Conservation (phyloP, 192 early-diverging fungal species). For the Backusella macrospora region DNA sequence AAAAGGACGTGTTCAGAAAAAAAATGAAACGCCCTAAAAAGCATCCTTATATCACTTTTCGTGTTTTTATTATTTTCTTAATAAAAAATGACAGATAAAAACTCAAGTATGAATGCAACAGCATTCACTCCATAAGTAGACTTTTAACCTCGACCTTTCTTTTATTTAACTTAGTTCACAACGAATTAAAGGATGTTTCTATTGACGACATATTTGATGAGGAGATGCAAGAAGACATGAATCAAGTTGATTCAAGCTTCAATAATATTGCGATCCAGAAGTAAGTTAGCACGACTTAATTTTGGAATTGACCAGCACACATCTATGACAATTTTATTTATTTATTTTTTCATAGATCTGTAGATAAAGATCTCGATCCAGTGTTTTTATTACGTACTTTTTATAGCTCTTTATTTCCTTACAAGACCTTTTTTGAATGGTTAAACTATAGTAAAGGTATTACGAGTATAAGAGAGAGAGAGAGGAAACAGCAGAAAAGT, state of each 20-base stretch:
- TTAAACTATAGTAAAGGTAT: constrained; percentile 77
- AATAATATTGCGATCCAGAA: background rate
- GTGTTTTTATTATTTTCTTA: background rate
- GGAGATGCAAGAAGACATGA: background rate
- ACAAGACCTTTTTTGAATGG: constrained; percentile 81
- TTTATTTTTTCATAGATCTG: background rate
- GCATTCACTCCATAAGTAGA: too few species aligned
- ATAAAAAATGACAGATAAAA: background rate
- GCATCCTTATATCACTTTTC: too few species aligned
- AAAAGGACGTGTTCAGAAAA: background rate
- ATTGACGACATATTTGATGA: background rate
- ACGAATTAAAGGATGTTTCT: background rate
- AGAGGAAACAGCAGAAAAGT: background rate
- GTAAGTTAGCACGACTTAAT: background rate
- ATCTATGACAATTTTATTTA: too few species aligned
- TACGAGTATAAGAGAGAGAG: background rate
- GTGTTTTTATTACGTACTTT: background rate
- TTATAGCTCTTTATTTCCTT: constrained; percentile 71
- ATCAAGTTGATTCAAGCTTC: background rate
- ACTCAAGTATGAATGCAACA: background rate
- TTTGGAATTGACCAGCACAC: background rate
- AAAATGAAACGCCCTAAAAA: background rate
- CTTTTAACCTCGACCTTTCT: background rate
- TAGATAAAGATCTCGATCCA: constrained; percentile 3
- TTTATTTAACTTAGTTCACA: background rate